These are phyloP conservation scores for Phaffia australis DNA, from an alignment of 768 basidiomycete genomes.

Conservation along the genomic window DNA sequence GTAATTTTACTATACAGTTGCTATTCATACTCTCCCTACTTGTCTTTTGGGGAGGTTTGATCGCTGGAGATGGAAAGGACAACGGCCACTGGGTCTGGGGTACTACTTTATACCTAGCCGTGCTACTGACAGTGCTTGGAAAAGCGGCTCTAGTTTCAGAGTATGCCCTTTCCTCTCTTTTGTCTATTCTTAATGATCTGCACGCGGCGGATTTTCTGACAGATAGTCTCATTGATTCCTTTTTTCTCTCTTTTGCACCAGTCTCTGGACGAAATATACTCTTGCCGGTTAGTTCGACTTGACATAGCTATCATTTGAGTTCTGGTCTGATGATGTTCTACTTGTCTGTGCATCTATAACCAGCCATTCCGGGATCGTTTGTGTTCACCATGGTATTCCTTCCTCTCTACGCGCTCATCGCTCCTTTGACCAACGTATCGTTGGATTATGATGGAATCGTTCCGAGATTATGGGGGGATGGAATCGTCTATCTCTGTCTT, in stretches of 20 bases:
- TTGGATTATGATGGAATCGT: constrained; percentile 83
- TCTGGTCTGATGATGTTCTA: no score
- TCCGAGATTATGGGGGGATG: constrained; percentile 75
- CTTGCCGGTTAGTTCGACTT: constrained; percentile 55
- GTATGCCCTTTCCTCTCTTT: constrained; percentile 47
- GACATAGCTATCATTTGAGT: background rate
- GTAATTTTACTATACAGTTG: constrained; percentile 49
- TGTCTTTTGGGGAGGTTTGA: constrained; percentile 86
- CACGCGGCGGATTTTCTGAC: background rate
- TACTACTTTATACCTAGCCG: constrained; percentile 84
- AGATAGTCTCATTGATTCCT: no score
- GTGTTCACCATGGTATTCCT: constrained; percentile 91
- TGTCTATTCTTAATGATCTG: background rate
- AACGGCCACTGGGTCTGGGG: constrained; percentile 99
- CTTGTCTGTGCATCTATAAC: constrained; percentile 17
- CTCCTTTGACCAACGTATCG: constrained; percentile 76
- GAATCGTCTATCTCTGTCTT: constrained; percentile 80
- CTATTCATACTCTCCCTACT: constrained; percentile 78
- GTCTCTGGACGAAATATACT: constrained; percentile 99
- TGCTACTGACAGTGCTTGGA: constrained; percentile 86
- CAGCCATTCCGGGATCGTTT: constrained; percentile 94
- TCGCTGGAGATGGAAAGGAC: constrained; percentile 66
- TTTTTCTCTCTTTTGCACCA: constrained; percentile 36
- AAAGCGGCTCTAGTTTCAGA: constrained; percentile 96
- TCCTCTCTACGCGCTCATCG: constrained; percentile 75